A percentile compares a stretch with the other conserved stretches of the same genome.
These are phyloP conservation scores for Melaleuca quinquenervia DNA, from an alignment of 345 rosid genomes.

Conservation along the genomic window DNA sequence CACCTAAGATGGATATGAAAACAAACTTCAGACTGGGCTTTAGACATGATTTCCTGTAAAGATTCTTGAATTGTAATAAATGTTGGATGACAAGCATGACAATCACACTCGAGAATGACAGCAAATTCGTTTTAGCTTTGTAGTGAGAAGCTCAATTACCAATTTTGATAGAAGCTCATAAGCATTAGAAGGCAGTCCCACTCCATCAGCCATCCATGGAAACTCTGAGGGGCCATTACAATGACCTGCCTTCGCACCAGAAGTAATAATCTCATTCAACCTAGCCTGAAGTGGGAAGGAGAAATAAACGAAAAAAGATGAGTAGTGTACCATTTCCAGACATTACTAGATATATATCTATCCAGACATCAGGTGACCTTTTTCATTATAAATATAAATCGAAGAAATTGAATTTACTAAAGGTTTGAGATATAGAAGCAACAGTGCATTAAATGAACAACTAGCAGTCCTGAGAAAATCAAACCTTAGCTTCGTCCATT, in stretches of 20 bases:
- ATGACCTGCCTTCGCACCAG: conserved; percentile 33
- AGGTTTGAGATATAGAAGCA: neutral
- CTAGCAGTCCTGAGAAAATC: conserved; percentile 9
- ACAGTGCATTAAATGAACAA: neutral
- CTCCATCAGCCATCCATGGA: conserved; percentile 99
- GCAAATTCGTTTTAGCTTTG: neutral
- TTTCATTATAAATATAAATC: neutral
- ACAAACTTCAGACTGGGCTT: neutral
- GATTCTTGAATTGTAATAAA: neutral
- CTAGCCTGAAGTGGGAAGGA: conserved; percentile 38
- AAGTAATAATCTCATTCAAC: conserved; percentile 77
- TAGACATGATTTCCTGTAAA: neutral
- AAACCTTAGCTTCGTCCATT: conserved; percentile 97
- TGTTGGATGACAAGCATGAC: neutral
- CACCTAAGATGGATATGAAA: neutral
- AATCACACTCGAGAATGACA: neutral
- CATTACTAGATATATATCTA: neutral
- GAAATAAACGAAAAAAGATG: neutral
- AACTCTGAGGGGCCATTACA: conserved; percentile 50
- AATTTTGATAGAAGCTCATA: conserved; percentile 64
- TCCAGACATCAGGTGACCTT: neutral
- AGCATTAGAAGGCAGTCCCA: conserved; percentile 81
- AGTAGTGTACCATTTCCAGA: neutral
- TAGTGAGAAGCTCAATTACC: conserved; percentile 26
- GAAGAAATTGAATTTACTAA: neutral